Conservation (phyloP, 2,329 filamentous ascomycete species). For the Calonectria multiphialidica region DNA sequence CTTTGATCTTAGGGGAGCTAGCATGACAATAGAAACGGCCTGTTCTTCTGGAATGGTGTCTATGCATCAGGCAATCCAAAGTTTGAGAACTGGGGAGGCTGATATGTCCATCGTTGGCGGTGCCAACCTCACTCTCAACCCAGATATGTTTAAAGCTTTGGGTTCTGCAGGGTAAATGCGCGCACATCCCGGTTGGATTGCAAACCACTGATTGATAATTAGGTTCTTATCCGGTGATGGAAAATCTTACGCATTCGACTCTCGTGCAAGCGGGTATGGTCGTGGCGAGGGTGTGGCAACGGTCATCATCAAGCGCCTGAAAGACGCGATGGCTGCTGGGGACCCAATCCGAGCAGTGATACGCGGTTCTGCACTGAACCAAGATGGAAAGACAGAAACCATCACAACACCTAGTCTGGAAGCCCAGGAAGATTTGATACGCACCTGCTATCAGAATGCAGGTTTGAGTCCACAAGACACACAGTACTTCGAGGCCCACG, state of each 20-base stretch:
- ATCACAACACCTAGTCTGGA: not conserved
- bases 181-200: too few species aligned
- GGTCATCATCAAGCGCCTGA: constrained; percentile 25
- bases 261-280: constrained; percentile 21
- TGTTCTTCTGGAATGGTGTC: not conserved
- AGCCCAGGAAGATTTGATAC: not conserved
- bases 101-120: constrained; percentile 19
- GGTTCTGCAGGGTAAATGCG: constrained; percentile 11
- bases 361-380: constrained; percentile 13
- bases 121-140: constrained; percentile 21
- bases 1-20: constrained; percentile 6
- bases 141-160: constrained; percentile 16
- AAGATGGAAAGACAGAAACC: constrained; percentile 11
- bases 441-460: not conserved
- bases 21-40: constrained; percentile 10
- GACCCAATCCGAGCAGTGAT: too few species aligned
- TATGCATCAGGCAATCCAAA: not conserved
- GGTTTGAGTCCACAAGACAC: not conserved
- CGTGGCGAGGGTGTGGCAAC: constrained; percentile 27
- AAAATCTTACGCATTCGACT: constrained; percentile 22
- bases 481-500: not conserved
- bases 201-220: too few species aligned
- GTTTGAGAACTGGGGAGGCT: constrained; percentile 10
- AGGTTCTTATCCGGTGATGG: constrained; percentile 18
- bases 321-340: not conserved